These are phyloP conservation scores for Calonectria naviculata DNA, from an alignment of 2,329 filamentous ascomycete species.

Conservation along the genomic window DNA sequence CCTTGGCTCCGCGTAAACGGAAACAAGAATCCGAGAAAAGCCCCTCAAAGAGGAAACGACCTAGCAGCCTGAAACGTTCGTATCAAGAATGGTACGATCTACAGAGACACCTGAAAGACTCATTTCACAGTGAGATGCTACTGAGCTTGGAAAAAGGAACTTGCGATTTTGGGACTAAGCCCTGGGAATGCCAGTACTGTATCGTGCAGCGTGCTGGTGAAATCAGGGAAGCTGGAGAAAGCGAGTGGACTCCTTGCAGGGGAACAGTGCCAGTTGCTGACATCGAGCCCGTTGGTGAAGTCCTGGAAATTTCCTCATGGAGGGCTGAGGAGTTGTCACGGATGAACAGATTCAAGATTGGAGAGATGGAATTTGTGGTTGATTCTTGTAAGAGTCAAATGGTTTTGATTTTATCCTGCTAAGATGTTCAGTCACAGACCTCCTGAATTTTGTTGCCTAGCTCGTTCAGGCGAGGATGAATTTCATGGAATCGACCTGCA, in stretches of 20 bases:
- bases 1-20: not conserved
- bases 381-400: not conserved
- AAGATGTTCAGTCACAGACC: no score
- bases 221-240: not conserved
- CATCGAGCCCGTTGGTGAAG: not conserved
- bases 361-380: not conserved
- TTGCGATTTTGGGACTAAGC: not conserved
- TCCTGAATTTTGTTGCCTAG: no score
- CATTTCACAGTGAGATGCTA: not conserved
- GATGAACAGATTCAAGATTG: not conserved
- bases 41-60: not conserved
- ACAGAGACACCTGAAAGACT: not conserved
- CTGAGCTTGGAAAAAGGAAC: not conserved
- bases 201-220: not conserved
- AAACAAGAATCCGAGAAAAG: not conserved
- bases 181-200: constrained; percentile 5
- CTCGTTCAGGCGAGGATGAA: not conserved
- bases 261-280: constrained; percentile 3
- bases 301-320: not conserved
- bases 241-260: not conserved
- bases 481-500: no score
- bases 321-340: not conserved
- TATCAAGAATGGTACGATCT: not conserved
- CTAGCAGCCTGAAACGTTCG: not conserved
- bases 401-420: not conserved